Conservation (phyloP, 2,329 filamentous ascomycete genomes). For the Cercospora nicotianae region DNA sequence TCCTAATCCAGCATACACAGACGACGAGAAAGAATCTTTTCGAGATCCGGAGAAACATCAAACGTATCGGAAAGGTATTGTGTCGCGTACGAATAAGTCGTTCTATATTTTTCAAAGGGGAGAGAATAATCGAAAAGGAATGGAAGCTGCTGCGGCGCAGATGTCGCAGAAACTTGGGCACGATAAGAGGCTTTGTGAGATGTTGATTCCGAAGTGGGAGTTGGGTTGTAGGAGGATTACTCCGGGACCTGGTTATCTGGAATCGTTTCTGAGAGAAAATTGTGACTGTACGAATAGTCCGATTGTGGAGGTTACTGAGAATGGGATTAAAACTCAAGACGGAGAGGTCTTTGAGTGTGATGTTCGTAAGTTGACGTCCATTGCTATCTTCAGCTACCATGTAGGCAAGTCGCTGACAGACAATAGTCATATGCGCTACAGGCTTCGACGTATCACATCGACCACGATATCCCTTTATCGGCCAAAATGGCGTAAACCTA, state of each 20-base stretch:
- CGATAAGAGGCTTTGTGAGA: constrained; percentile 41
- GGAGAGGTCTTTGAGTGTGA: constrained; percentile 34
- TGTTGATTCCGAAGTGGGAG: constrained; percentile 44
- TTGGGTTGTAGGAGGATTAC: constrained; percentile 45
- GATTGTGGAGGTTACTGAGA: constrained; percentile 41
- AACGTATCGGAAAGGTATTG: background rate
- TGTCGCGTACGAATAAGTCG: background rate
- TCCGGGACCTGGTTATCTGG: constrained; percentile 53
- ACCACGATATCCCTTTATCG: constrained; percentile 33
- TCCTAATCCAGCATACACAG: background rate
- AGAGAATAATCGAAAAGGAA: constrained; percentile 39
- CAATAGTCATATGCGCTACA: constrained; percentile 38
- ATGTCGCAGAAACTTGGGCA: constrained; percentile 48
- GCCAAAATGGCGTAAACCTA: constrained; percentile 33
- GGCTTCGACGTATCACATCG: constrained; percentile 39
- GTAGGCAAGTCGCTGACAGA: background rate
- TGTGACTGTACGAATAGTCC: constrained; percentile 44
- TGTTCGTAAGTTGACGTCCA: constrained; percentile 14
- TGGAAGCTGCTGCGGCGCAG: constrained; percentile 39
- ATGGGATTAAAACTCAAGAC: constrained; percentile 42
- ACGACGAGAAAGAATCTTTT: background rate
- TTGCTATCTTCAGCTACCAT: background rate
- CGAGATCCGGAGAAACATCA: background rate
- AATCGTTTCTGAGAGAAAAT: constrained; percentile 49
- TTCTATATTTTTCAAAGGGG: background rate